Percentiles rank a stretch among this genome's conserved stretches.
Evolutionary conservation across 2,329 filamentous ascomycete species (phyloP).

Genomic region (Calcarisporium arbuscula): DNA sequence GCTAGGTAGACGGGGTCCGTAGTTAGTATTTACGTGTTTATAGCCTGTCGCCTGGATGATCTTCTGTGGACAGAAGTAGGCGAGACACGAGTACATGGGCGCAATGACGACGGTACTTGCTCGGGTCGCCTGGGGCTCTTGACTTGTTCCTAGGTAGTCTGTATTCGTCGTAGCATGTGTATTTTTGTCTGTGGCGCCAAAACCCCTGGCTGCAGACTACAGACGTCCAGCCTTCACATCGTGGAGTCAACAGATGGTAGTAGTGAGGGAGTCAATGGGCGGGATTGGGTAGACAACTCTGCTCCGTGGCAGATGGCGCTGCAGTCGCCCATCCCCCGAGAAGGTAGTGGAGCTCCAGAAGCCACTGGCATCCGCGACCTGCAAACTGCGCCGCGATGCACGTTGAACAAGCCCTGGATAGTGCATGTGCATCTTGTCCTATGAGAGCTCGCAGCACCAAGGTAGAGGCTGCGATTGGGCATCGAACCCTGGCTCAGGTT

Average conservation of each 20-base stretch:
- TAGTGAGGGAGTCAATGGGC: background rate
- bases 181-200: too few relatives aligned
- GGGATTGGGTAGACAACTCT: slow-evolving; percentile 7
- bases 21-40: slow-evolving; percentile 22
- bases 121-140: too few relatives aligned
- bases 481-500: slow-evolving; percentile 21
- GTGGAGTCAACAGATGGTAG: background rate
- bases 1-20: slow-evolving; percentile 15
- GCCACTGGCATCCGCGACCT: too few relatives aligned
- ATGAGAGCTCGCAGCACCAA: slow-evolving; percentile 17
- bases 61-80: slow-evolving; percentile 21
- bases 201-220: slow-evolving; percentile 2
- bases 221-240: slow-evolving; percentile 1
- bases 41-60: slow-evolving; percentile 15
- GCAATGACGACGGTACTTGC: slow-evolving; percentile 18
- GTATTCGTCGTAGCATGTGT: too few relatives aligned
- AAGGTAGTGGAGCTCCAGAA: too few relatives aligned
- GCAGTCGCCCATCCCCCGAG: too few relatives aligned
- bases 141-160: too few relatives aligned
- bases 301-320: slow-evolving; percentile 8
- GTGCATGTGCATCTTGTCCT: slow-evolving; percentile 20
- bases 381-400: slow-evolving; percentile 38
- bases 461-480: slow-evolving; percentile 28
- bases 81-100: slow-evolving; percentile 19
- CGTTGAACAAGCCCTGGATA: slow-evolving; percentile 25